phyloP scores from a whole-genome alignment of 1,139 yeast genomes.

The Meyerozyma sp. region DNA sequence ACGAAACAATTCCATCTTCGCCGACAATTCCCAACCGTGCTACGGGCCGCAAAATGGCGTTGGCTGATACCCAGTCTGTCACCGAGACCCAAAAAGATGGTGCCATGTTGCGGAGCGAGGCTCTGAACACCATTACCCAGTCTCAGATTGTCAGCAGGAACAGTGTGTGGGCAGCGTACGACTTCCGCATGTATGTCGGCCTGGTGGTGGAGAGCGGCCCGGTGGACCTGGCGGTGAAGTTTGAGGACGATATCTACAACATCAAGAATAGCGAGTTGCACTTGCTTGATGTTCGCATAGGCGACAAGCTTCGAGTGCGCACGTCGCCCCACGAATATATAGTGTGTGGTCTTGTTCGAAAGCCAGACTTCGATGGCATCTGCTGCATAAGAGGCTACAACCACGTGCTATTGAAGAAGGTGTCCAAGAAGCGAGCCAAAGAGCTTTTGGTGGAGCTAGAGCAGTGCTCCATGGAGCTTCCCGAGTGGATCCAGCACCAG shows the following conservation, averaged over 20 bases:
- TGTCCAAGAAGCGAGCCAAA: slow-evolving; percentile 13
- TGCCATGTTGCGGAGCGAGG: background rate
- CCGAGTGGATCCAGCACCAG: slow-evolving; percentile 40
- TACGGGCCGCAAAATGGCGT: slow-evolving; percentile 7
- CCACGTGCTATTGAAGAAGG: slow-evolving; percentile 30
- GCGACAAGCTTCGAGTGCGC: slow-evolving; percentile 28
- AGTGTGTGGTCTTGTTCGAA: slow-evolving; percentile 36
- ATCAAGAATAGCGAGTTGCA: slow-evolving; percentile 26
- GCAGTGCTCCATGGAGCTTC: slow-evolving; percentile 29
- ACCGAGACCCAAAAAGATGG: background rate
- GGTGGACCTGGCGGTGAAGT: slow-evolving; percentile 17
- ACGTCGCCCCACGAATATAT: slow-evolving; percentile 16
- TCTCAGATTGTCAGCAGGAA: slow-evolving; percentile 6
- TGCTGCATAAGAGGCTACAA: slow-evolving; percentile 59
- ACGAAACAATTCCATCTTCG: slow-evolving; percentile 3
- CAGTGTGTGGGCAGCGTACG: slow-evolving; percentile 35
- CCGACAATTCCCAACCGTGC: slow-evolving; percentile 1
- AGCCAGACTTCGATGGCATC: slow-evolving; percentile 17
- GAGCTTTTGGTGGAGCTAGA: slow-evolving; percentile 12
- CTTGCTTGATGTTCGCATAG: slow-evolving; percentile 33
- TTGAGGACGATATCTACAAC: slow-evolving; percentile 27
- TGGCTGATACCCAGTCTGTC: slow-evolving; percentile 3
- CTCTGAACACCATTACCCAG: slow-evolving; percentile 2
- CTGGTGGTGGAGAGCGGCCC: slow-evolving; percentile 11
- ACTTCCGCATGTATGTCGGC: slow-evolving; percentile 32